phyloP scores from a whole-genome alignment of 441 rosid genomes.

The Erysimum pusillum region DNA sequence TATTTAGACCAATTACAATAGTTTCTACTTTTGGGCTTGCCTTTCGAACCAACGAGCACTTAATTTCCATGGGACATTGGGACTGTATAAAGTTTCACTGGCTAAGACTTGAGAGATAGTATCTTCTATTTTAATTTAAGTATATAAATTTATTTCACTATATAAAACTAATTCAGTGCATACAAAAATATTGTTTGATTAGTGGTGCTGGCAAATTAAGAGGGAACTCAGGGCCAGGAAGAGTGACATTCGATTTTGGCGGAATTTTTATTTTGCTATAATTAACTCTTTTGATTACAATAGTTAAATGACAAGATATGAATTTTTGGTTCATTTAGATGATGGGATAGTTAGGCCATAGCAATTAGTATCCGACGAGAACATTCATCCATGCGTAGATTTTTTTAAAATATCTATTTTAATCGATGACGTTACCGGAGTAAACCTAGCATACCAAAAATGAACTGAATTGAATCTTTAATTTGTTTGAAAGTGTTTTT shows the following conservation, averaged over 20 bases:
- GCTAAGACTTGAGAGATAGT: no score
- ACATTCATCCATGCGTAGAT: slow-evolving; percentile 7
- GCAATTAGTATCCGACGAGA: not conserved
- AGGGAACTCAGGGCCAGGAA: not conserved
- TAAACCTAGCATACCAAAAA: not conserved
- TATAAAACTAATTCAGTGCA: not conserved
- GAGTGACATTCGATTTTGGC: not conserved
- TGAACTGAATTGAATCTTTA: not conserved
- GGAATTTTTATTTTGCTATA: no score
- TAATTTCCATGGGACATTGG: no score
- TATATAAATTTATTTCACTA: not conserved
- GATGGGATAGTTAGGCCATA: not conserved
- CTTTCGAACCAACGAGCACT: no score
- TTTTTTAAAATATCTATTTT: not conserved
- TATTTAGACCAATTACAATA: no score
- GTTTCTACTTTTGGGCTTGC: no score
- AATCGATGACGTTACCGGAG: not conserved
- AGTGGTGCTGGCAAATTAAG: slow-evolving; percentile 4
- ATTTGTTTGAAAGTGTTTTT: not conserved
- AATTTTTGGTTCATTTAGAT: no score
- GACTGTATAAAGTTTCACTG: no score
- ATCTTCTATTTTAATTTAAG: not conserved
- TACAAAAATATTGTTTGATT: not conserved
- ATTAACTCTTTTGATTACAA: no score
- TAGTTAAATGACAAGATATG: no score